Base-by-base conservation (phyloP, 805 yeast genomes). In the Zygosaccharomyces lentus region DNA sequence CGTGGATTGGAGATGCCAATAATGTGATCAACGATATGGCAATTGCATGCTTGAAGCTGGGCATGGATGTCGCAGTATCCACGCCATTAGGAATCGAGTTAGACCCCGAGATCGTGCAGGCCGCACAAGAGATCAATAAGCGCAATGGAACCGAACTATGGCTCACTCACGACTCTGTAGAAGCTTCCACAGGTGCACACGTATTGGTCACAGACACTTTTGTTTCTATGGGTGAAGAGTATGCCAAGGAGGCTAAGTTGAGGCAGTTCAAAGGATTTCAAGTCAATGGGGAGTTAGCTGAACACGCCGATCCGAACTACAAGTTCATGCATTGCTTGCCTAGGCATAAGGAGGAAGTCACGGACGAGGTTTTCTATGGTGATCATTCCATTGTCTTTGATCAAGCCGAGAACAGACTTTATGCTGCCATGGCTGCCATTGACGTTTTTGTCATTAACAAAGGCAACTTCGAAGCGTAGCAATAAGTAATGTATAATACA, bases 321-420 rank as follows among this genome's bases (percentile, higher is more conserved):
- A 87, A 81, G 65, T 93, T 93, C 69, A 90, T 93, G 98, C 99
- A 93, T 66, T 93, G 99, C 68, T 74, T 93, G 56, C 99, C 99
- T 53, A 83, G 99, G 69, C 96, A 93, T 58, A 77, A 80, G 23
- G 96, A 90, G 66, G 99, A 93, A 68, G 99, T 93, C 30, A 77
- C 81, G 31, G 99, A 93, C 65, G 96, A 85, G 37, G 93, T 93
- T 1, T 93, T 93, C 64, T 91, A 91, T 70, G 72, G 89, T 44
- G 80, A 81, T 27, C 76, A 80, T 56, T 87, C 96, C 2, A 69
- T 93, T 46, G 99, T 93, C 2, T 93, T 93, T 67, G 84, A 81
- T 56, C 97, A 93, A 72, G 99, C 96, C 38, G 99, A 93, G 71
- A 93, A 93, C 70, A 78, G 99, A 67, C 70, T 93, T 19, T 93